These are phyloP conservation scores for Mortierella sp. DNA, from an alignment of 371 early-diverging fungal species.

Conservation along the genomic window DNA sequence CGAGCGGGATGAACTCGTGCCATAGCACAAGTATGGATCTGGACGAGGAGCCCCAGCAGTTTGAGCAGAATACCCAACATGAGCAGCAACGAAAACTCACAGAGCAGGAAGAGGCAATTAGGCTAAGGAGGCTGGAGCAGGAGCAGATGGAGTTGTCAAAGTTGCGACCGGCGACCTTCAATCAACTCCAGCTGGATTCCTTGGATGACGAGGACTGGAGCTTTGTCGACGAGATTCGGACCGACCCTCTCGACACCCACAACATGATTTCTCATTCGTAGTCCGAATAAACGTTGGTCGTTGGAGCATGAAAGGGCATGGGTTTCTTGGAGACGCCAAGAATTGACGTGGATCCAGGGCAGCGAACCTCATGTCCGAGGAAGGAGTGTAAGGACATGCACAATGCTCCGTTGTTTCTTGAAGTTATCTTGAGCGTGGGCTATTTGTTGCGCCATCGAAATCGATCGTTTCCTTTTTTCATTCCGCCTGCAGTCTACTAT, in stretches of 20 bases:
- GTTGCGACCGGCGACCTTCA: constrained; percentile 36
- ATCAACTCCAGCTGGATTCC: constrained; percentile 47
- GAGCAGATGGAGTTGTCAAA: constrained; percentile 52
- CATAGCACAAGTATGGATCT: constrained; percentile 13
- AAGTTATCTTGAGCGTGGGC: no score
- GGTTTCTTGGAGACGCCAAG: no score
- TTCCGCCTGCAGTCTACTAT: no score
- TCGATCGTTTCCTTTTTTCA: no score
- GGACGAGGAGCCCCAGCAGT: constrained; percentile 14
- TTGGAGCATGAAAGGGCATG: no score
- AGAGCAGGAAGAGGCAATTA: constrained; percentile 39
- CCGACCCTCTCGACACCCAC: constrained; percentile 10
- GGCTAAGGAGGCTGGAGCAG: constrained; percentile 45
- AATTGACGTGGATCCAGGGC: not conserved
- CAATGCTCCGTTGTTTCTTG: no score
- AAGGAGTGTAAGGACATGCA: no score
- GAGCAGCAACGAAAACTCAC: constrained; percentile 14
- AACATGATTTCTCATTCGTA: not conserved
- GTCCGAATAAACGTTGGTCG: not conserved
- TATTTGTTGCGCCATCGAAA: no score
- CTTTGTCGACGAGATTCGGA: constrained; percentile 49
- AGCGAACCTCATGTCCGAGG: no score
- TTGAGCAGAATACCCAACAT: not conserved
- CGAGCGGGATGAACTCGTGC: constrained; percentile 30
- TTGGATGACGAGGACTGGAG: constrained; percentile 52